Base-by-base conservation (phyloP, 2,329 filamentous ascomycete genomes). In the Penicillium janthinellum region DNA sequence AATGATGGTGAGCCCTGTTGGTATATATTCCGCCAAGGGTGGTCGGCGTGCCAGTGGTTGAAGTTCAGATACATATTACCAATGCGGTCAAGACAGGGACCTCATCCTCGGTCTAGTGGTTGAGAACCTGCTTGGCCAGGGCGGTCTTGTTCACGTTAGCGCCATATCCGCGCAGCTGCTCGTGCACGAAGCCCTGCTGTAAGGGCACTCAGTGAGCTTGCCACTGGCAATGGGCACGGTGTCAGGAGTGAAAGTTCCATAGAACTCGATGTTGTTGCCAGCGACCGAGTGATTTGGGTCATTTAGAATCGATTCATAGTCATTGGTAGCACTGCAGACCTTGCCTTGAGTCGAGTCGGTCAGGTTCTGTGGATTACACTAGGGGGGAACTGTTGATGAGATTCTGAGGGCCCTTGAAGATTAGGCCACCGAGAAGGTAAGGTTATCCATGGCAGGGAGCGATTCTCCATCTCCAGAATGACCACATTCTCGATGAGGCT, bases 251-350 rank as follows among this genome's bases (percentile, higher is more conserved):
- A 75, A 81, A 17, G 68, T 73, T 53, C 77, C 74, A 54, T 75
- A 81, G 67, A 80, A 79, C 69, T 81, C 71, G 50, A 79, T 70
- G 65, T 79, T 80, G 67, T 79, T 79, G 41, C 78, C 78, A 35
- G 73, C 73, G 44, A 80, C 70, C 1, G 73, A 70, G 64, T 81
- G 78, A 59, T 77, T 73, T 1, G 78, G 78, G 56, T 81, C 78
- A 54, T 81, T 72, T 22, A 71, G 59, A 37, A 79, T 71, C 0
- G 76, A 79, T 66, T 81, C 77, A 50, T 70, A 77, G 70, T 77
- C 75, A 64, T 73, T 74, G 39, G 73, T 69, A 3, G 54, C 55
- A 25, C 70, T 71, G 70, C 76, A 80, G 49, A 64, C 67, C 34
- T 62, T 54, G 17, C 71, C 72, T 22, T 68, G 54, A 8, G 65